Conservation (phyloP, 75 land plant genomes). For the Cunninghamia lanceolata region DNA sequence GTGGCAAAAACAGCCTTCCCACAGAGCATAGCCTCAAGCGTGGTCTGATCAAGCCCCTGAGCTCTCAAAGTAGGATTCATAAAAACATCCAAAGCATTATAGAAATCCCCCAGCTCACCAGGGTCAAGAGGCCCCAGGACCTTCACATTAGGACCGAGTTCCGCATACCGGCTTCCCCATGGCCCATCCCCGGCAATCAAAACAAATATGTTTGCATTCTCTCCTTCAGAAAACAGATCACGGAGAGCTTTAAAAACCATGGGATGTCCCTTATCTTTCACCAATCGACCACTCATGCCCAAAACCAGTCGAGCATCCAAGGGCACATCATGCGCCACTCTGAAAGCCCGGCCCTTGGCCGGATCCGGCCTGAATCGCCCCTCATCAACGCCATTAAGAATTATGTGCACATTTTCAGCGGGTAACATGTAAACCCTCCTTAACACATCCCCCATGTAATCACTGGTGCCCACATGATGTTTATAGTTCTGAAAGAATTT, state of each 20-base stretch:
- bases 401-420: constrained; percentile 51
- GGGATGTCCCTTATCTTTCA: constrained; percentile 84
- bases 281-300: constrained; percentile 80
- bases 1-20: constrained; percentile 77
- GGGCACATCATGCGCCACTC: constrained; percentile 44
- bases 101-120: constrained; percentile 59
- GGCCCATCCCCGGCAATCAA: constrained; percentile 86
- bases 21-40: constrained; percentile 79
- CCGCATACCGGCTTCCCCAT: constrained; percentile 67
- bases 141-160: constrained; percentile 51
- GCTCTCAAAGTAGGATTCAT: constrained; percentile 83
- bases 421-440: constrained; percentile 66
- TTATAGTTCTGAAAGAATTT: constrained; percentile 56
- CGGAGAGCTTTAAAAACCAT: constrained; percentile 63
- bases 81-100: constrained; percentile 78
- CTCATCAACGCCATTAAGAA: constrained; percentile 76
- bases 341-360: constrained; percentile 25
- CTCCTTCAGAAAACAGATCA: constrained; percentile 33
- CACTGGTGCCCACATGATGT: constrained; percentile 77
- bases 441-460: constrained; percentile 56
- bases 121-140: constrained; percentile 63
- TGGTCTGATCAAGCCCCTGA: constrained; percentile 80
- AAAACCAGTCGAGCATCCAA: constrained; percentile 46
- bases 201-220: constrained; percentile 27
- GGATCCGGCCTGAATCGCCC: constrained; percentile 32